These are phyloP conservation scores for Ophiognomonia clavigignenti-juglandacearum DNA, from an alignment of 2,329 filamentous ascomycete species.

Conservation along the genomic window DNA sequence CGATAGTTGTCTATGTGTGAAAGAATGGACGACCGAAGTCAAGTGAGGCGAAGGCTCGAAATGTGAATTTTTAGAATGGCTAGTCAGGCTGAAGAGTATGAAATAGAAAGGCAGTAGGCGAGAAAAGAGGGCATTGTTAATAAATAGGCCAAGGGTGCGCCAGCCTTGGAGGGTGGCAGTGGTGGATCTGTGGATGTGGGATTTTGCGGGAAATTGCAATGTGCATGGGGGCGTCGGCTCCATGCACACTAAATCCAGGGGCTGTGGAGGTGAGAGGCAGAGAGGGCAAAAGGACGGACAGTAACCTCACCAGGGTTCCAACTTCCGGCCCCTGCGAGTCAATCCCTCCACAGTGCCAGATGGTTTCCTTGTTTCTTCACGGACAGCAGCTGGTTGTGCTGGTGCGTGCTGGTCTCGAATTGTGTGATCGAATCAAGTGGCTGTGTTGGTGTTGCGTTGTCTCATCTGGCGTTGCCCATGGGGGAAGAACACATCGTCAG, in stretches of 20 bases:
- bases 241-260: slow-evolving; percentile 24
- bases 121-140: slow-evolving; percentile 20
- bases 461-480: not conserved
- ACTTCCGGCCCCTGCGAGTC: slow-evolving; percentile 1
- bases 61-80: slow-evolving; percentile 18
- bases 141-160: slow-evolving; percentile 26
- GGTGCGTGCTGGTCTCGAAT: slow-evolving; percentile 2
- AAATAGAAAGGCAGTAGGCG: slow-evolving; percentile 17
- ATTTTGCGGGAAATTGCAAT: slow-evolving; percentile 16
- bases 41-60: slow-evolving; percentile 25
- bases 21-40: slow-evolving; percentile 40
- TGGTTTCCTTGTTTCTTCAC: not conserved
- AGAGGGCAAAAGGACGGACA: slow-evolving; percentile 13
- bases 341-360: slow-evolving; percentile 3
- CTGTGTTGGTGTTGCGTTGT: not conserved
- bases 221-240: slow-evolving; percentile 18
- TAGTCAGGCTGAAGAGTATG: slow-evolving; percentile 29
- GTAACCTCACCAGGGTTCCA: slow-evolving; percentile 13
- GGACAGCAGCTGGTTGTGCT: not conserved
- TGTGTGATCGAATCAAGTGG: not conserved
- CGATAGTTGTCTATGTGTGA: slow-evolving; percentile 20
- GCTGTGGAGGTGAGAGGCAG: slow-evolving; percentile 22
- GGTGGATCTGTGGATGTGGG: slow-evolving; percentile 1
- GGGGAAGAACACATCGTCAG: not conserved
- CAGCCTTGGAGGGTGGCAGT: not conserved